Base-by-base conservation (phyloP, 768 basidiomycete genomes). In the Gloeophyllum trabeum region DNA sequence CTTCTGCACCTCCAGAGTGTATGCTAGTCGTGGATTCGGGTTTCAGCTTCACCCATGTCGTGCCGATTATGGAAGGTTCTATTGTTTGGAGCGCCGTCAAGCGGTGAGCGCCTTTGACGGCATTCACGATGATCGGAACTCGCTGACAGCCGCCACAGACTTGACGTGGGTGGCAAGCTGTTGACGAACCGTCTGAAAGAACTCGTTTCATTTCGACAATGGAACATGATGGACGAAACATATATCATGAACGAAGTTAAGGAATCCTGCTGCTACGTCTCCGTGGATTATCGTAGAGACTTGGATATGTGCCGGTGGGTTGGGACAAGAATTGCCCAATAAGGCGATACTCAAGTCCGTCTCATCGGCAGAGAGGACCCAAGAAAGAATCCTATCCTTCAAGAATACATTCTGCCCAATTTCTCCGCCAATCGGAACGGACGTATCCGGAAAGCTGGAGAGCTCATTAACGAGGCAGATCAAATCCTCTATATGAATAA, bases 151-250 rank as follows among this genome's bases (percentile, higher is more conserved):
- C n/a, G n/a, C 41, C 48, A 46, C 59, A 94, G 93, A 54, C 77
- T 98, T 59, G 91, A 96, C 54, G 81, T 96, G 14, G 93, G 94
- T 40, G 94, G 93, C 37, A 96, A 98, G 63, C 71, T 98, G 6
- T 61, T 98, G 44, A 97, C 93, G 20, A 97, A 98, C 61, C 87
- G 94, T 40, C 73, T 98, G 19, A 96, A 96, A 56, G 88, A 93
- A 55, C 71, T 93, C 35, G 76, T 93, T 4, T 94, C 91, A 10
- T 97, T 86, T 59, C 80, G 94, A 35, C 93, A 97, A 56, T 97
- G 89, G 87, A 89, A 97, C 59, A 90, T 97, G 87, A 92, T 93
- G 81, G 91, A 96, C 54, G 84, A 97, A 59, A 93, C 90, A 2
- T 77, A 83, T 58, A 85, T 97, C 55, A 81, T 96, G 69, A 92